Conservation (phyloP, 805 yeast species). For the Metschnikowia cerradonensis region DNA sequence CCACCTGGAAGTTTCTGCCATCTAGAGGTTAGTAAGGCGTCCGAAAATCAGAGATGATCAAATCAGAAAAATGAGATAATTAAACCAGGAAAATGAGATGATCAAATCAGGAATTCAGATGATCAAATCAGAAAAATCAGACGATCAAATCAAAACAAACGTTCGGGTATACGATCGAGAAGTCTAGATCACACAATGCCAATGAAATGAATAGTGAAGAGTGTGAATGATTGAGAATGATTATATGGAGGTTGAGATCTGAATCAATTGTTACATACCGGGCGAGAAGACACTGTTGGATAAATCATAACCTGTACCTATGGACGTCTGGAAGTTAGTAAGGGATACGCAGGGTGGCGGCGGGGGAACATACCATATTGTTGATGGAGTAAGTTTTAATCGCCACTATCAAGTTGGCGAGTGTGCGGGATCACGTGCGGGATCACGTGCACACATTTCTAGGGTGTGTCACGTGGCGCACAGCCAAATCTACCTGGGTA, state of each 20-base stretch:
- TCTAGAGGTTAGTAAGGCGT: constrained; percentile 33
- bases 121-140: background rate
- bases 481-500: too few relatives aligned
- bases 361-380: constrained; percentile 11
- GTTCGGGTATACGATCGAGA: too few relatives aligned
- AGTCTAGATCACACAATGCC: too few relatives aligned
- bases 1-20: constrained; percentile 95
- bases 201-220: too few relatives aligned
- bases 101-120: background rate
- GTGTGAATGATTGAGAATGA: too few relatives aligned
- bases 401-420: constrained; percentile 6
- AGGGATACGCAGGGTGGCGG: background rate
- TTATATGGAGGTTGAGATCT: too few relatives aligned
- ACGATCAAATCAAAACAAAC: background rate
- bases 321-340: constrained; percentile 51
- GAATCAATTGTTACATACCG: constrained; percentile 32
- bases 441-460: background rate
- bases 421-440: background rate
- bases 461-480: background rate
- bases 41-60: background rate
- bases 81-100: background rate
- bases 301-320: constrained; percentile 98
- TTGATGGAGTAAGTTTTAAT: background rate
- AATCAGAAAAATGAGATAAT: background rate
- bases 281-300: constrained; percentile 94